phyloP scores from a whole-genome alignment of 495 filamentous ascomycete species.

The Tuber microsphaerosporum region DNA sequence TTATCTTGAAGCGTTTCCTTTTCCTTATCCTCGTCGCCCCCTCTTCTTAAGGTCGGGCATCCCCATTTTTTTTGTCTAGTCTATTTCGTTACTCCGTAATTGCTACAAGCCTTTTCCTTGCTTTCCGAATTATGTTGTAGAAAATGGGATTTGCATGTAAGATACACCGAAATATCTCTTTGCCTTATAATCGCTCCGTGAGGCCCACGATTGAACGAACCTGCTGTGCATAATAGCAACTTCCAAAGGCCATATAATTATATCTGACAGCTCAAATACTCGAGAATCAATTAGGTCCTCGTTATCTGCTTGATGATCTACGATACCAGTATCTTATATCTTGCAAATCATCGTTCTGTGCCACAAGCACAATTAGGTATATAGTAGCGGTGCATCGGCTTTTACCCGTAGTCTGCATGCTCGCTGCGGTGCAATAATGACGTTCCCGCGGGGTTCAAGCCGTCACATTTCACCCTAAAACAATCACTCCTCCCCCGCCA shows the following conservation, averaged over 20 bases:
- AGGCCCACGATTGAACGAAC: not conserved
- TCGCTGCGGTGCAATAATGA: slow-evolving; percentile 23
- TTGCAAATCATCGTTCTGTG: not conserved
- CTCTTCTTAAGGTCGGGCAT: not conserved
- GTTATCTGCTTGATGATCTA: not conserved
- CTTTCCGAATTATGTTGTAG: slow-evolving; percentile 1
- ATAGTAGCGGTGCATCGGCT: not conserved
- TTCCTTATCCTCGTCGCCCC: not conserved
- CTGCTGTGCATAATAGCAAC: not conserved
- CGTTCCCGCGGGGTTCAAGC: slow-evolving; percentile 11
- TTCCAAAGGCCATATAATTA: not conserved
- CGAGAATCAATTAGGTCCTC: not conserved
- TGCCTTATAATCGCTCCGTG: not conserved
- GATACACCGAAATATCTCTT: not conserved
- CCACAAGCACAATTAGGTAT: not conserved
- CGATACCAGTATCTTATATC: not conserved
- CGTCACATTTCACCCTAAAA: not conserved
- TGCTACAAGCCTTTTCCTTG: not conserved
- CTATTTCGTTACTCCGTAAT: not conserved
- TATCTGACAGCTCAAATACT: not conserved
- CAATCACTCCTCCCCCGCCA: slow-evolving; percentile 8
- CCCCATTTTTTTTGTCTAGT: not conserved
- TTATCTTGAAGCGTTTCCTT: not conserved
- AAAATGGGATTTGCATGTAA: slow-evolving; percentile 2
- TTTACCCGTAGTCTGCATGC: not conserved